phyloP scores from a whole-genome alignment of 441 rosid species.

The Erodium texanum region DNA sequence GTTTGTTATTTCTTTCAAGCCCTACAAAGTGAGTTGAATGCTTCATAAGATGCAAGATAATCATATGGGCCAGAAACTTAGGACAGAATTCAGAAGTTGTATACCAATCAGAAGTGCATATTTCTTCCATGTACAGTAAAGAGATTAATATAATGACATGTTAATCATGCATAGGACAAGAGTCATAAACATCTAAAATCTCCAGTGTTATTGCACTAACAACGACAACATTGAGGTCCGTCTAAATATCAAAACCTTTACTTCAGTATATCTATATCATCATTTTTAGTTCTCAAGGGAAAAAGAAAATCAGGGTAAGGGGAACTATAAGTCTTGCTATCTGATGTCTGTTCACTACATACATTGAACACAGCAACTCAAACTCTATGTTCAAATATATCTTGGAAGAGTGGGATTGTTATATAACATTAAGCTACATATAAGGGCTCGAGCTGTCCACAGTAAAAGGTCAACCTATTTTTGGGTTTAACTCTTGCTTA shows the following conservation, averaged over 20 bases:
- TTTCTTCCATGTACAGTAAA: no score
- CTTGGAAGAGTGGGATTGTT: neutral
- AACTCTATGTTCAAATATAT: constrained; percentile 6
- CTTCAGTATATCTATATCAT: no score
- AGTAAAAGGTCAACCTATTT: no score
- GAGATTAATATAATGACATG: neutral
- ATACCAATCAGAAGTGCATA: no score
- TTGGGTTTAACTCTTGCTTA: no score
- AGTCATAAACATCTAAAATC: neutral
- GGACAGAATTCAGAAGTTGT: neutral
- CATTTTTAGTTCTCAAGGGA: neutral
- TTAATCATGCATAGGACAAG: neutral
- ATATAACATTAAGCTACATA: no score
- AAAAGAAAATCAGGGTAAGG: no score
- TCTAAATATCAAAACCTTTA: no score
- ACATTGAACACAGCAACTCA: neutral
- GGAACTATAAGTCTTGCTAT: no score
- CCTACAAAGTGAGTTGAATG: constrained; percentile 27
- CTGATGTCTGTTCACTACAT: neutral
- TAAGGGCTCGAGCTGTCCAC: no score
- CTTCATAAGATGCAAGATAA: constrained; percentile 11
- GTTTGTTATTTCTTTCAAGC: constrained; percentile 34
- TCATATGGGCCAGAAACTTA: constrained; percentile 2
- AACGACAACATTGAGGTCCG: neutral
- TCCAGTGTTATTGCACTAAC: neutral